Evolutionary conservation across 768 basidiomycete species (phyloP).

Genomic region (Lyophyllum atratum): DNA sequence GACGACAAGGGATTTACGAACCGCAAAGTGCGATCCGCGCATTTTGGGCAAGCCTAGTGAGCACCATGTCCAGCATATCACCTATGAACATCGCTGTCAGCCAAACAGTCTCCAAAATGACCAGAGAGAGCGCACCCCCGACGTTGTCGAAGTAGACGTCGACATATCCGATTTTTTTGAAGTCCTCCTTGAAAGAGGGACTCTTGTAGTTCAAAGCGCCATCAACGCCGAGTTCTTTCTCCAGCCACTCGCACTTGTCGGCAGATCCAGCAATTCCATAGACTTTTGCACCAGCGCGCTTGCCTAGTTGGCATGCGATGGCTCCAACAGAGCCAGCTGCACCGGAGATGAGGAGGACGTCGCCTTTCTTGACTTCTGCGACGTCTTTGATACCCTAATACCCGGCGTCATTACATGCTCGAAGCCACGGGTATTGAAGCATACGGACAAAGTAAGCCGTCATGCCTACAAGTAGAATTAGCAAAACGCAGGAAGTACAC

Average conservation of each 20-base stretch:
- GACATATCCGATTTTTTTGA: conserved; percentile 77
- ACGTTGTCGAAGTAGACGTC: conserved; percentile 89
- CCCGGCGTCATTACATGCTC: neutral
- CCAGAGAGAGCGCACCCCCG: conserved; percentile 40
- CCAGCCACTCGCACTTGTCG: conserved; percentile 88
- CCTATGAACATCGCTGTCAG: conserved; percentile 40
- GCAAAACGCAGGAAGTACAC: neutral
- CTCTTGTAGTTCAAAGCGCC: conserved; percentile 88
- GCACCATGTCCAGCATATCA: conserved; percentile 77
- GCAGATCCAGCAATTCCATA: conserved; percentile 84
- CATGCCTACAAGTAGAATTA: conserved; percentile 47
- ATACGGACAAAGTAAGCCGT: conserved; percentile 85
- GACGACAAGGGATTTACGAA: conserved; percentile 44
- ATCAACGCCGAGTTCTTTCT: conserved; percentile 80
- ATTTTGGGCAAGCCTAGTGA: conserved; percentile 72
- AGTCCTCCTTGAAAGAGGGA: conserved; percentile 65
- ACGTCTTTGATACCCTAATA: conserved; percentile 79
- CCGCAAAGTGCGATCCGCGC: conserved; percentile 86
- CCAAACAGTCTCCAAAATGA: neutral
- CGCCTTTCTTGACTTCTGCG: conserved; percentile 78
- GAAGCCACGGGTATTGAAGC: neutral
- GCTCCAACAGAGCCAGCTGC: conserved; percentile 93
- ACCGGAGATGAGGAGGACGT: conserved; percentile 83
- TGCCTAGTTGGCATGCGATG: conserved; percentile 82
- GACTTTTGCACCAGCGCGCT: conserved; percentile 76